Evolutionary conservation across 169 alveolate genomes (phyloP).

Genomic region (Plasmodium ovale): DNA sequence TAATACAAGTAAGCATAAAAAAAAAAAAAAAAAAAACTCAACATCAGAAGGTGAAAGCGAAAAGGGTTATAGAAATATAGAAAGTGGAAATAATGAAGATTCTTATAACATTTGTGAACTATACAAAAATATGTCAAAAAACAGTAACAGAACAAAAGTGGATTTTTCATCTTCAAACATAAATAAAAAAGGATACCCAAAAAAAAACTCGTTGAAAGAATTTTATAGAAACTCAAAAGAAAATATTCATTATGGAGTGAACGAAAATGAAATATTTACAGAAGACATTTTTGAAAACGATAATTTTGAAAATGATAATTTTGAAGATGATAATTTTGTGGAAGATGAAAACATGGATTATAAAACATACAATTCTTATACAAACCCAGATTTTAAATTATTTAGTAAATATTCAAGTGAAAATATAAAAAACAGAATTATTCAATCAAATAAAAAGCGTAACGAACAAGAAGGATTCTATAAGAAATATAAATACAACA

Average conservation of each 20-base stretch:
- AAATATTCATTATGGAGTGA: conserved; percentile 21
- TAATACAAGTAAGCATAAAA: conserved; percentile 23
- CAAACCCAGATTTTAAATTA: conserved; percentile 25
- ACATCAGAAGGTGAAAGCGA: conserved; percentile 43
- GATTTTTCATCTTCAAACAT: neutral
- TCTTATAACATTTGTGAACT: conserved; percentile 12
- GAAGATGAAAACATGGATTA: conserved; percentile 63
- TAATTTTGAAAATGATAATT: conserved; percentile 68
- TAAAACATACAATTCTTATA: conserved; percentile 52
- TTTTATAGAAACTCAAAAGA: conserved; percentile 41
- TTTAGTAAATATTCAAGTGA: conserved; percentile 22
- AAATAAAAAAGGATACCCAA: conserved; percentile 12
- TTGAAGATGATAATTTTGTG: conserved; percentile 58
- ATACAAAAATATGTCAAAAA: conserved; percentile 5
- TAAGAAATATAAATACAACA: conserved; percentile 1
- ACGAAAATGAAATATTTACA: conserved; percentile 58
- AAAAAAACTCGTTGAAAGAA: conserved; percentile 7
- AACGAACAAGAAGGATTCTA: neutral
- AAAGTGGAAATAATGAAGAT: conserved; percentile 40
- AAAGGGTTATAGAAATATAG: conserved; percentile 43
- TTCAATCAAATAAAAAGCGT: neutral
- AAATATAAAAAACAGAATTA: conserved; percentile 6
- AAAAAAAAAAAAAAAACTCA: conserved; percentile 20
- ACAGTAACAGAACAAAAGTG: neutral
- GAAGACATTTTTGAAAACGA: conserved; percentile 70